Evolutionary conservation across 768 basidiomycete genomes (phyloP).

Genomic region (Leccinum disarticulatum): DNA sequence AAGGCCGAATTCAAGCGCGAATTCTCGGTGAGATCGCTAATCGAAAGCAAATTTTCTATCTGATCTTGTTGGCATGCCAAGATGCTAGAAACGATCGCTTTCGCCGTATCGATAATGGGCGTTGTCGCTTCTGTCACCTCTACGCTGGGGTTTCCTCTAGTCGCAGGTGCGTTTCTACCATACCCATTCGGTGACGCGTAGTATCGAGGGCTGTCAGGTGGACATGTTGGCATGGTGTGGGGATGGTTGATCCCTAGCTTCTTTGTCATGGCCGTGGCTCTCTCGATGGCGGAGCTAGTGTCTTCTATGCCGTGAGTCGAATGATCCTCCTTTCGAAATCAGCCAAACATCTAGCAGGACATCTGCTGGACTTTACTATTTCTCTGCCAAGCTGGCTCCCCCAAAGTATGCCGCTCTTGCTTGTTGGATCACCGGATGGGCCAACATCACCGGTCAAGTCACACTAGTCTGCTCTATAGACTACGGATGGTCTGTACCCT

Average conservation of each 20-base stretch:
- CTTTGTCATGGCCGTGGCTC: constrained; percentile 66
- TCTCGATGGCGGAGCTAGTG: constrained; percentile 68
- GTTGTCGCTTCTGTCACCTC: constrained; percentile 68
- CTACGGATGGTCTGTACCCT: not conserved
- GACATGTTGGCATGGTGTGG: constrained; percentile 75
- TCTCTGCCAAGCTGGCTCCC: constrained; percentile 72
- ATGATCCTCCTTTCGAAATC: not conserved
- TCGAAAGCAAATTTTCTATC: not conserved
- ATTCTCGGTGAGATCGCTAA: constrained; percentile 54
- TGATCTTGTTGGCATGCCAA: constrained; percentile 3
- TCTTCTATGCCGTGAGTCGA: constrained; percentile 72
- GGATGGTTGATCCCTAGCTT: constrained; percentile 73
- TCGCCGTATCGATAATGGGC: constrained; percentile 72
- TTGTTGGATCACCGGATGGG: constrained; percentile 63
- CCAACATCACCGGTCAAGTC: constrained; percentile 71
- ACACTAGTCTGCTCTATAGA: constrained; percentile 71
- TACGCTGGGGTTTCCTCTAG: constrained; percentile 60
- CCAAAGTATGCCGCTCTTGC: constrained; percentile 59
- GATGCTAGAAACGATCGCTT: constrained; percentile 62
- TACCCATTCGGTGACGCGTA: not conserved
- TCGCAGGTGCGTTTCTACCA: constrained; percentile 44
- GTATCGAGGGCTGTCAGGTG: constrained; percentile 40
- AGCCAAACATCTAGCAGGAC: constrained; percentile 43
- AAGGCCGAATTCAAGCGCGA: constrained; percentile 72
- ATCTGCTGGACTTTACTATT: constrained; percentile 77